Percentiles rank a stretch among this genome's conserved stretches.
Conservation (phyloP, 2,329 filamentous ascomycete species). For the Diaporthe citriasiana region DNA sequence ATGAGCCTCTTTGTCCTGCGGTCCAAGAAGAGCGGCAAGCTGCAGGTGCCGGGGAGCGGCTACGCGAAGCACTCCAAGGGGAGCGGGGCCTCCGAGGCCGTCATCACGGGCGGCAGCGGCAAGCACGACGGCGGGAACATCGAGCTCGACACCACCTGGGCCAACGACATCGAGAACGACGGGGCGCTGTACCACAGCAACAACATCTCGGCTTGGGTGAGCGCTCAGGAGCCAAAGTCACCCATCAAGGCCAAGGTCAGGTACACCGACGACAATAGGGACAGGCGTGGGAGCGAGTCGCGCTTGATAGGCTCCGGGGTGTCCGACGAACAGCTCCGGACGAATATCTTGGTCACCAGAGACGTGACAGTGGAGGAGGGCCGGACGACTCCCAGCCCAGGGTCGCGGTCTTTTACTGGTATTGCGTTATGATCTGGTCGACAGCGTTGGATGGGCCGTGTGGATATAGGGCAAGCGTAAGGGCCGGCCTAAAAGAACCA, state of each 20-base stretch:
- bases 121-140: not conserved
- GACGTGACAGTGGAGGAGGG: constrained; percentile 26
- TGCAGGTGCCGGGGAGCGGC: not conserved
- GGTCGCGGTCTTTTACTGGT: constrained; percentile 13
- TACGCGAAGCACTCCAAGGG: constrained; percentile 17
- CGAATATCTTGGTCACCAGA: constrained; percentile 16
- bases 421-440: constrained; percentile 9
- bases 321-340: constrained; percentile 24
- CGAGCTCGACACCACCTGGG: constrained; percentile 35
- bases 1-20: constrained; percentile 15
- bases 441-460: not conserved
- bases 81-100: constrained; percentile 8
- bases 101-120: not conserved
- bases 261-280: constrained; percentile 2
- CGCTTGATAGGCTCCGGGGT: constrained; percentile 8
- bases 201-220: constrained; percentile 40
- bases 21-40: constrained; percentile 13
- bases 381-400: constrained; percentile 19
- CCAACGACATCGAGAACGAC: constrained; percentile 25
- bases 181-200: constrained; percentile 34
- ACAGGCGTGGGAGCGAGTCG: constrained; percentile 9
- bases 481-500: not conserved
- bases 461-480: not conserved
- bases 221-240: constrained; percentile 22
- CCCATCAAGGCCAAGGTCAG: constrained; percentile 6